Percentiles rank a stretch among this genome's conserved stretches.
Conservation (phyloP, 345 rosid genomes). For the Gossypium australe region DNA sequence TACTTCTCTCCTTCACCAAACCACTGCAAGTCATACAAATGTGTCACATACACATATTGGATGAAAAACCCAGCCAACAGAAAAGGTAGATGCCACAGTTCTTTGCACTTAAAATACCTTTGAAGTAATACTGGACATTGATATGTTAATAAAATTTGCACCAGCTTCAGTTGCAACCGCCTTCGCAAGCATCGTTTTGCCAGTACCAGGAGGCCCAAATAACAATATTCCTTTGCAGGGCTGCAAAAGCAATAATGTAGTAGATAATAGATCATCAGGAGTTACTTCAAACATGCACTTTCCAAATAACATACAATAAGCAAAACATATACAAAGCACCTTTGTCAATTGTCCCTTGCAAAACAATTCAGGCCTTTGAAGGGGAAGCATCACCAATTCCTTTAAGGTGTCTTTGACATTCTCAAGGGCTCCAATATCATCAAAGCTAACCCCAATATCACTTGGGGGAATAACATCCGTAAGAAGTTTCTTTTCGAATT, state of each 20-base stretch:
- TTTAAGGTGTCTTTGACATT: conserved; percentile 97
- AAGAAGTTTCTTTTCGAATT: conserved; percentile 95
- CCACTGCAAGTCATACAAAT: conserved; percentile 62
- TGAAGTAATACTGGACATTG: conserved; percentile 99
- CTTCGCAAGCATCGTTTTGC: conserved; percentile 99
- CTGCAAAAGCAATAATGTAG: conserved; percentile 27
- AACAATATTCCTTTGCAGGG: conserved; percentile 97
- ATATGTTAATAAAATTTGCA: conserved; percentile 96
- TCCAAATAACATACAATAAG: neutral
- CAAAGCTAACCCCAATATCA: conserved; percentile 94
- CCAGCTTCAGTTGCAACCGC: conserved; percentile 99
- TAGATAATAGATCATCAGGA: conserved; percentile 3
- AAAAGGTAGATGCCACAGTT: neutral
- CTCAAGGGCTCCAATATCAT: conserved; percentile 95
- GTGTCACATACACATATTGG: neutral
- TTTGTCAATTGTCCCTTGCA: conserved; percentile 96
- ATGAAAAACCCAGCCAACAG: neutral
- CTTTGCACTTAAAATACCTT: conserved; percentile 44
- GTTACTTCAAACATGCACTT: neutral
- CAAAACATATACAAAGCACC: conserved; percentile 30
- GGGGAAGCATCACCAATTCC: conserved; percentile 99
- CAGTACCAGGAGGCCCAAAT: conserved; percentile 99
- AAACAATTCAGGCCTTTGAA: conserved; percentile 96
- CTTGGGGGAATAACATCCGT: conserved; percentile 95
- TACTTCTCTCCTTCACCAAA: conserved; percentile 99